phyloP scores from a whole-genome alignment of 495 filamentous ascomycete genomes.

The Penicillium antarcticum region DNA sequence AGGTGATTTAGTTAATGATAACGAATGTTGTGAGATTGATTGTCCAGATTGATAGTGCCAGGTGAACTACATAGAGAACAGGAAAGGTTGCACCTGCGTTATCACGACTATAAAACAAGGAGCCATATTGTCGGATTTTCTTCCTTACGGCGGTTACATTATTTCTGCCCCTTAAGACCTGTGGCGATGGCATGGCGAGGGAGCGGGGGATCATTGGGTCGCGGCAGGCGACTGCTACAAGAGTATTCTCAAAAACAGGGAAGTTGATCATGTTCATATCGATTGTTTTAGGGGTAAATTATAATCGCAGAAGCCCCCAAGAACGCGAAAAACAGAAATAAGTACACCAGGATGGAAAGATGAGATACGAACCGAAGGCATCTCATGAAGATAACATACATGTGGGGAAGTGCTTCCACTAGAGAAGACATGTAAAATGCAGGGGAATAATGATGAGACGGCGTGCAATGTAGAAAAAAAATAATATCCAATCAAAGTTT shows the following conservation, averaged over 20 bases:
- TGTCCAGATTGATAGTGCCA: too few species aligned
- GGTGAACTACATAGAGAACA: too few species aligned
- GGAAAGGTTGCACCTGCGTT: neutral
- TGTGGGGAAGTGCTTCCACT: neutral
- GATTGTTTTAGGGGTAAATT: neutral
- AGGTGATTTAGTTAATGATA: too few species aligned
- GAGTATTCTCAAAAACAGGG: too few species aligned
- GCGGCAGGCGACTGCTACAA: too few species aligned
- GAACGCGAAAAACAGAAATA: neutral
- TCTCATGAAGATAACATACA: neutral
- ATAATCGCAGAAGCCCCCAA: neutral
- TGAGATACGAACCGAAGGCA: neutral
- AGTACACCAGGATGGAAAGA: neutral
- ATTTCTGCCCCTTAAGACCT: too few species aligned
- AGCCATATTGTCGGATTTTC: neutral
- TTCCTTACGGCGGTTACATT: neutral
- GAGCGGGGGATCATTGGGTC: too few species aligned
- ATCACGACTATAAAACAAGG: neutral
- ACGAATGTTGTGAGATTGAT: too few species aligned
- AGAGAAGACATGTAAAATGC: slow-evolving; percentile 15
- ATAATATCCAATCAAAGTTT: slow-evolving; percentile 13
- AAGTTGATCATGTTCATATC: neutral
- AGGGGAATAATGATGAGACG: slow-evolving; percentile 20
- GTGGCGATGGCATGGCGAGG: too few species aligned
- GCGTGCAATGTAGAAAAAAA: slow-evolving; percentile 8